Evolutionary conservation across 805 yeast genomes (phyloP).

Genomic region (Wickerhamomyces pijperi): DNA sequence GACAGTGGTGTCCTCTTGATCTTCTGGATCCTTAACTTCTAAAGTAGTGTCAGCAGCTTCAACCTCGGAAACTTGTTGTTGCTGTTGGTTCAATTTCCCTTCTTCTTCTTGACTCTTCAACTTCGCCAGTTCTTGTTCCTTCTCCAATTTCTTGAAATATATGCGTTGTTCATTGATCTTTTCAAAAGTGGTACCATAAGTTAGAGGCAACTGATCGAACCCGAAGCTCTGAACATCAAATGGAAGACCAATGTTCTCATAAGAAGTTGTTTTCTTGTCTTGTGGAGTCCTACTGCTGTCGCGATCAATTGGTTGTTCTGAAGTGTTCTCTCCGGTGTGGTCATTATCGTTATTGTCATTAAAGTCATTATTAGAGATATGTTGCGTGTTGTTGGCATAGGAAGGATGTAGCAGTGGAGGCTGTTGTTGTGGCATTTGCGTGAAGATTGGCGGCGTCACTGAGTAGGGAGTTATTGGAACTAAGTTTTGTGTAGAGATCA

Average conservation of each 20-base stretch:
- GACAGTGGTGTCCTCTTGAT: not conserved
- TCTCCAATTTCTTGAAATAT: conserved; percentile 1
- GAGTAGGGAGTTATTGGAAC: not conserved
- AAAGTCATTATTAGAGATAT: not conserved
- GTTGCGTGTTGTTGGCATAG: not conserved
- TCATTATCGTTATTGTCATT: not conserved
- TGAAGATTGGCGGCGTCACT: not conserved
- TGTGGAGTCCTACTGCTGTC: no score
- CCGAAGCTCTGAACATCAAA: not conserved
- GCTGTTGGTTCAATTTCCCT: no score
- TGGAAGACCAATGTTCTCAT: not conserved
- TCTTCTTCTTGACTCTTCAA: conserved; percentile 8
- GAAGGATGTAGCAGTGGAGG: not conserved
- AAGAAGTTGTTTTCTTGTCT: not conserved
- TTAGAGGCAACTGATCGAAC: conserved; percentile 2
- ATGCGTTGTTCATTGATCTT: conserved; percentile 4
- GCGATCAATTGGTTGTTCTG: no score
- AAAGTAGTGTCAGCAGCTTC: conserved; percentile 1
- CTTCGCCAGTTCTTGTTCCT: conserved; percentile 1
- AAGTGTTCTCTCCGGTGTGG: not conserved
- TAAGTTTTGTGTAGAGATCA: not conserved
- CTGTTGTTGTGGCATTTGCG: no score
- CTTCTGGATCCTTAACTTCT: not conserved
- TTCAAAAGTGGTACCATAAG: conserved; percentile 6
- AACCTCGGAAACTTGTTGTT: not conserved